Percentiles rank a stretch among this genome's conserved stretches.
These are phyloP conservation scores for Ambrosiella xylebori DNA, from an alignment of 2,329 filamentous ascomycete species.

Conservation along the genomic window DNA sequence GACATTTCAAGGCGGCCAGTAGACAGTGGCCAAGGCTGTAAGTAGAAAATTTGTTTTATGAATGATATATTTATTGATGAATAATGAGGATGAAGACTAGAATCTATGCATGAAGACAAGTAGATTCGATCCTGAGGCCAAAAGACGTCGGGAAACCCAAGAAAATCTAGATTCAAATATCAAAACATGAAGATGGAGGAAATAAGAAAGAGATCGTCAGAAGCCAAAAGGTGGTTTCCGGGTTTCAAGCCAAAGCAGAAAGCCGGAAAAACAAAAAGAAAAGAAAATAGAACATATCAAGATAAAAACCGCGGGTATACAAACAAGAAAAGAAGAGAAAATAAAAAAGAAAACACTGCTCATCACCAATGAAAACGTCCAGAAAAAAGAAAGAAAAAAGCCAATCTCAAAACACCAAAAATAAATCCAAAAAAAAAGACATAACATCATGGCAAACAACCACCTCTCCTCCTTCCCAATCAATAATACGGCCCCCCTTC, in stretches of 20 bases:
- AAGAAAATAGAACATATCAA: neutral
- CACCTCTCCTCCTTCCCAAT: neutral
- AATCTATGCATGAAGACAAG: neutral
- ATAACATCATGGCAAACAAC: neutral
- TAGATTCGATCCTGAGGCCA: no score
- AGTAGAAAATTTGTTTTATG: no score
- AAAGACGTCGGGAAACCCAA: neutral
- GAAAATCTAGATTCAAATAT: neutral
- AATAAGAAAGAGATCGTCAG: neutral
- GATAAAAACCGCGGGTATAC: neutral
- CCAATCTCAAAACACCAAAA: neutral
- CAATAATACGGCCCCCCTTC: constrained; percentile 4
- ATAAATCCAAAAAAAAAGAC: constrained; percentile 1
- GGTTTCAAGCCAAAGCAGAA: neutral
- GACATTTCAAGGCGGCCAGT: no score
- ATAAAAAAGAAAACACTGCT: neutral
- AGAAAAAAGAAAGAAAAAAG: neutral
- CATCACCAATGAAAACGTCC: neutral
- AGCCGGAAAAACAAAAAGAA: neutral
- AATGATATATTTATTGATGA: neutral
- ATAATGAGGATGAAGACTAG: neutral
- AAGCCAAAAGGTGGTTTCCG: neutral
- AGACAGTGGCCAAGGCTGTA: no score
- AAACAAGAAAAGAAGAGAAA: neutral
- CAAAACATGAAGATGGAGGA: neutral